phyloP scores from a whole-genome alignment of 2,329 filamentous ascomycete genomes.

The Aureobasidium sp. region DNA sequence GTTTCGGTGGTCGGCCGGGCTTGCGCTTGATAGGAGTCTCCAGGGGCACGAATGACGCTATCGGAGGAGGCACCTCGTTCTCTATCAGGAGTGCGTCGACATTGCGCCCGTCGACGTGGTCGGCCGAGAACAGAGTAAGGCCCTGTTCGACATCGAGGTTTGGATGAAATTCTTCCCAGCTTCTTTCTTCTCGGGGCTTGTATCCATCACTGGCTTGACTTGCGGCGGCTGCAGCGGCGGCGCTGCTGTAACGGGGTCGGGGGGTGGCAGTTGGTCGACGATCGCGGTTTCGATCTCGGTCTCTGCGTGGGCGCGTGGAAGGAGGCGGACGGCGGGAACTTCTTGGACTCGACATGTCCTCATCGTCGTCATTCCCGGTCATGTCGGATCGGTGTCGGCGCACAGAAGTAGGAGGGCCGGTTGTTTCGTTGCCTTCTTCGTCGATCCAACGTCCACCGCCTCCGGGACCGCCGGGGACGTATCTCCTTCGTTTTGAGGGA shows the following conservation, averaged over 20 bases:
- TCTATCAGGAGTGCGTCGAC: not conserved
- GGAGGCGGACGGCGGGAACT: conserved; percentile 16
- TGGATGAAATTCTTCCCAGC: conserved; percentile 96
- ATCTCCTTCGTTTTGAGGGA: conserved; percentile 44
- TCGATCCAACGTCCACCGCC: conserved; percentile 81
- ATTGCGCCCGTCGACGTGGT: conserved; percentile 70
- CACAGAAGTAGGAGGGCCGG: not conserved
- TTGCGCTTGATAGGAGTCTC: conserved; percentile 44
- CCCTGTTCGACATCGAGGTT: conserved; percentile 81
- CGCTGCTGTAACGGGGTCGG: conserved; percentile 70
- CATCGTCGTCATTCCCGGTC: conserved; percentile 15
- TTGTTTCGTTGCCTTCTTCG: conserved; percentile 54
- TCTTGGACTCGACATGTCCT: conserved; percentile 2
- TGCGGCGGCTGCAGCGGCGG: conserved; percentile 78
- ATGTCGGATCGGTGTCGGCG: conserved; percentile 7
- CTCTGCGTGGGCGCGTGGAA: conserved; percentile 25
- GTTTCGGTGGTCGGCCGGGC: conserved; percentile 57
- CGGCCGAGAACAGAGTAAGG: conserved; percentile 69
- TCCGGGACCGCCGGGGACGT: conserved; percentile 78
- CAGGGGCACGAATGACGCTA: conserved; percentile 19
- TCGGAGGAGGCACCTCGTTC: conserved; percentile 1
- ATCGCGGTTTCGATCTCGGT: conserved; percentile 32
- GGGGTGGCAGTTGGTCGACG: conserved; percentile 35
- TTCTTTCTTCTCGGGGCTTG: conserved; percentile 91
- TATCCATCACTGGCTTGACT: conserved; percentile 91